phyloP scores from a whole-genome alignment of 352 stramenopile genomes.

The Pythium brachiatum region DNA sequence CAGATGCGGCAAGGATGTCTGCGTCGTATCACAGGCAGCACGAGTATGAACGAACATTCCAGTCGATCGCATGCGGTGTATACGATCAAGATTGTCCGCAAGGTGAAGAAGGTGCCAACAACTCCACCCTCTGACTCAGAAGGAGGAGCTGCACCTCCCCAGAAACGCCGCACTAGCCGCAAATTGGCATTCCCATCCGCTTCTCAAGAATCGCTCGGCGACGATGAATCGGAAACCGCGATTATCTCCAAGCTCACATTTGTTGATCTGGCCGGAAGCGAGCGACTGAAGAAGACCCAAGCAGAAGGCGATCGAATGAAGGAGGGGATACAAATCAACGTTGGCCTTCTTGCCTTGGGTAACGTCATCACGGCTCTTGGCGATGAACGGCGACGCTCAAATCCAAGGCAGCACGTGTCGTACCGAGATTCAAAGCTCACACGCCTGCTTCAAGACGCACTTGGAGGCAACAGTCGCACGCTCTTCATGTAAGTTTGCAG shows the following conservation, averaged over 20 bases:
- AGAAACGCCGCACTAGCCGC: conserved; percentile 11
- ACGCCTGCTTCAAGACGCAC: conserved; percentile 75
- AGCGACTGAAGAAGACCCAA: conserved; percentile 84
- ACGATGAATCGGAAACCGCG: conserved; percentile 33
- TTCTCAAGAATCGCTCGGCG: conserved; percentile 16
- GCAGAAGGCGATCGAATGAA: conserved; percentile 86
- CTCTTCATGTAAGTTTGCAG: conserved; percentile 76
- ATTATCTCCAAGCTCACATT: conserved; percentile 85
- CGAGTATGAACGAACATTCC: conserved; percentile 86
- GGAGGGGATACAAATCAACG: conserved; percentile 88
- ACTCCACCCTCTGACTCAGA: background rate
- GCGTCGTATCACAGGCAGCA: conserved; percentile 78
- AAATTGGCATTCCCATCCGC: conserved; percentile 7
- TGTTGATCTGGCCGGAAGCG: conserved; percentile 83
- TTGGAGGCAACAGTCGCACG: conserved; percentile 86
- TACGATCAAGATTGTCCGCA: conserved; percentile 81
- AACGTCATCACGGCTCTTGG: conserved; percentile 88
- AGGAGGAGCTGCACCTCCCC: background rate
- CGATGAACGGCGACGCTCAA: conserved; percentile 53
- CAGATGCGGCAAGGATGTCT: conserved; percentile 75
- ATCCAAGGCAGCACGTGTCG: conserved; percentile 59
- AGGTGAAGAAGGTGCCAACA: conserved; percentile 8
- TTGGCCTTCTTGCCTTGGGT: conserved; percentile 75
- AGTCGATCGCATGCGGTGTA: conserved; percentile 87
- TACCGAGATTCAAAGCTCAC: conserved; percentile 85